A percentile compares a stretch with the other conserved stretches of the same genome.
These are phyloP conservation scores for Penicillium bialowiezense DNA, from an alignment of 495 filamentous ascomycete genomes.

Conservation along the genomic window DNA sequence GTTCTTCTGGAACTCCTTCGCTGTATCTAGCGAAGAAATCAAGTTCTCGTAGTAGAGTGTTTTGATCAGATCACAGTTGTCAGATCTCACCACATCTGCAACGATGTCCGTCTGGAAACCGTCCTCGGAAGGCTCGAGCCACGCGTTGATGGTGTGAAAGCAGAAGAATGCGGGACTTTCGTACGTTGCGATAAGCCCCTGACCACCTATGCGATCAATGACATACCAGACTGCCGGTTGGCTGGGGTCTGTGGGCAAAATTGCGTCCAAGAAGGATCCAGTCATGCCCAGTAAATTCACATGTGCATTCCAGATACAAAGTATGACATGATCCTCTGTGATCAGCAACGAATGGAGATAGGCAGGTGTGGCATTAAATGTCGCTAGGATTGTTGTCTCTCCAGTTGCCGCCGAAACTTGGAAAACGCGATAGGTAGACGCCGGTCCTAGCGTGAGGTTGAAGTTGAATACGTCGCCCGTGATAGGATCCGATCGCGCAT, in stretches of 20 bases:
- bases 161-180: conserved; percentile 63
- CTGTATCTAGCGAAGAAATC: conserved; percentile 35
- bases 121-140: conserved; percentile 52
- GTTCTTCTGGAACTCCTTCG: conserved; percentile 24
- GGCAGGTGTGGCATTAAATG: conserved; percentile 52
- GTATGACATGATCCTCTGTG: conserved; percentile 60
- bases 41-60: conserved; percentile 58
- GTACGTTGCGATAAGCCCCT: conserved; percentile 58
- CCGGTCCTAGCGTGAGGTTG: conserved; percentile 55
- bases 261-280: conserved; percentile 21
- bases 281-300: conserved; percentile 57
- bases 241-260: conserved; percentile 43
- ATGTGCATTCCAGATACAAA: conserved; percentile 63
- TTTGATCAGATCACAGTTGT: conserved; percentile 51
- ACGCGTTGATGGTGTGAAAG: conserved; percentile 77
- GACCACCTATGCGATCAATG: conserved; percentile 52
- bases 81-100: conserved; percentile 56
- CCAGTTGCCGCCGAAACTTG: conserved; percentile 56
- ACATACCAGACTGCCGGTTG: conserved; percentile 64
- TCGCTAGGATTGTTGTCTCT: conserved; percentile 66
- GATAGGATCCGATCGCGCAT: conserved; percentile 64
- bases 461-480: conserved; percentile 79
- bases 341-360: conserved; percentile 77
- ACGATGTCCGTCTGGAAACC: conserved; percentile 47
- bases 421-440: conserved; percentile 64